phyloP scores from a whole-genome alignment of 768 basidiomycete species.

The Pholiota conissans region DNA sequence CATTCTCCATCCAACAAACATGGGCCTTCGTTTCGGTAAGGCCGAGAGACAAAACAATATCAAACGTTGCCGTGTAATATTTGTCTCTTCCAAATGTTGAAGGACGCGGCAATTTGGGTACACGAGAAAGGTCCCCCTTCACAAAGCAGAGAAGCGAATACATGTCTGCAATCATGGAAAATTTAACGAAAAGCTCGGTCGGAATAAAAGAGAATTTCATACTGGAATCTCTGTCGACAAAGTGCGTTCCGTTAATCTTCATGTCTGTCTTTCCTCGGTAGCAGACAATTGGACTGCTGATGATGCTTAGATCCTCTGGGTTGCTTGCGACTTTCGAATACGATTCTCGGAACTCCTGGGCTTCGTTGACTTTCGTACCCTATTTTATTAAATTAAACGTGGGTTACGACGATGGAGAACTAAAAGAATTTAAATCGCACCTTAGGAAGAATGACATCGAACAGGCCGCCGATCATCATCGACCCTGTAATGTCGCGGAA shows the following conservation, averaged over 20 bases:
- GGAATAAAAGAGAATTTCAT: neutral
- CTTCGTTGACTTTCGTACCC: slow-evolving; percentile 40
- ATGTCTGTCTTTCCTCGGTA: slow-evolving; percentile 18
- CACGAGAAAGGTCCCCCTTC: slow-evolving; percentile 19
- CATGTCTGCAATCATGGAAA: slow-evolving; percentile 10
- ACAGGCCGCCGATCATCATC: slow-evolving; percentile 31
- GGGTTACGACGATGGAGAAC: too few species aligned
- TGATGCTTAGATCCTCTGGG: slow-evolving; percentile 3
- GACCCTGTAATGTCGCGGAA: slow-evolving; percentile 32
- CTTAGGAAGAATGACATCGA: slow-evolving; percentile 36
- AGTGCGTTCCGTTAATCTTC: neutral
- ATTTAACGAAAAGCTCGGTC: neutral
- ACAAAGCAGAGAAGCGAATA: slow-evolving; percentile 22
- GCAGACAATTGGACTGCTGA: slow-evolving; percentile 19
- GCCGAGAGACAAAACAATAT: slow-evolving; percentile 45
- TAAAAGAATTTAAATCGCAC: too few species aligned
- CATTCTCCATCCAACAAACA: slow-evolving; percentile 47
- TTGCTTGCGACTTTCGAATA: slow-evolving; percentile 23
- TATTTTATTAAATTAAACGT: too few species aligned
- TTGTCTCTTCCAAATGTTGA: neutral
- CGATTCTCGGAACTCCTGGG: slow-evolving; percentile 36
- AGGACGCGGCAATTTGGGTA: neutral
- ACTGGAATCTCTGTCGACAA: slow-evolving; percentile 9
- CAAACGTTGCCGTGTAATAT: slow-evolving; percentile 29
- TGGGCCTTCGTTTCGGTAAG: slow-evolving; percentile 49